Base-by-base conservation (phyloP, 495 filamentous ascomycete species). In the Penicillium odoratum region DNA sequence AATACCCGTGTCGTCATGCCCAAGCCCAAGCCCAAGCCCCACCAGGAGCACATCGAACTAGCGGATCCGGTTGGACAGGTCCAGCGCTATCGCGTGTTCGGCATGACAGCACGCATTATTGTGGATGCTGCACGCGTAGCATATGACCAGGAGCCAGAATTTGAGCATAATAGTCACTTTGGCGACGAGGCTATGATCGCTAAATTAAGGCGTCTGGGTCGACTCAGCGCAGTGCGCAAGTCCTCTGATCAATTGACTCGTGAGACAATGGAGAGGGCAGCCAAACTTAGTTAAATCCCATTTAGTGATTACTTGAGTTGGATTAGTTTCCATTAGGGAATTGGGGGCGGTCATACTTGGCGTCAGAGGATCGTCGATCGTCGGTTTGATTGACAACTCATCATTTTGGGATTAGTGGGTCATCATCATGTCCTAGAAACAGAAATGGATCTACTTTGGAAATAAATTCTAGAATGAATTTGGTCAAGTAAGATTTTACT, bases 31-130 rank as follows among this genome's bases (percentile, higher is more conserved):
- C 84, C 86, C 6, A 75, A 11, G 51, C 52, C 13, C 42, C 18
- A 29, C 45, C 57, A 72, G 51, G 59, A 65, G 36, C 47, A 56
- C n/a, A 15, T 5, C 11, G 38, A 40, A 40, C 38, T 40, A 25
- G 64, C 72, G 18, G 72, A 70, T 42, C 46, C 65, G 21, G 43
- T 69, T 2, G 65, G 69, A 1, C 68, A 75, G 16, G 58, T 81
- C 8, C 77, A 76, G 47, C 77, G 85, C 16, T 93, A 92, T 68
- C 83, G 88, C 21, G 90, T 97, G 7, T 96, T 90, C 78, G 92
- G 92, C 18, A 93, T 96, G 90, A 97, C 93, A 47, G 92, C 90
- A 7, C 76, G 91, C 40, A 93, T 96, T 30, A 63, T 96, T 40
- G 88, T 96, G 4, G 93, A 97, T 70, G 86, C 87, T 4, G 92